Base-by-base conservation (phyloP, 176 grass and related monocot genomes). In the Coix lacrymajobi region DNA sequence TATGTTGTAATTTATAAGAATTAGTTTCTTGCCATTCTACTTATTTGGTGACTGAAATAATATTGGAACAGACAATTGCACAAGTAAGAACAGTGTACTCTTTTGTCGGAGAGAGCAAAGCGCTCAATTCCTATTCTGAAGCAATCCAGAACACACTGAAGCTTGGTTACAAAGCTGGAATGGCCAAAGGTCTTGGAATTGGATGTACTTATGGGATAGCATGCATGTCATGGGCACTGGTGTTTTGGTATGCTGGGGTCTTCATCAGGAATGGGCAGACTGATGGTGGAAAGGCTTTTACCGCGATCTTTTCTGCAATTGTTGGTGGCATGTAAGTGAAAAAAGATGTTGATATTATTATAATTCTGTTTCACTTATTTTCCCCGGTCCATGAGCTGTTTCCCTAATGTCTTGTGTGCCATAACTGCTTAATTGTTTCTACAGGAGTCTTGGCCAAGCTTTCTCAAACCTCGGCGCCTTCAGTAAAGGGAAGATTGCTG, bases 11-110 rank as follows among this genome's bases (percentile, higher is more conserved):
- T 57, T 17, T 44, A 24, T 63, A 30, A 66, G 61, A 80, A 89
- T 12, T 14, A 32, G 17, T 51, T 69, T 1, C 60, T 75, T 79
- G 44, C 30, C 6, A 44, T 77, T 77, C 1, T 90, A 37, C 34
- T 31, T 72, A 61, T 33, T 25, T 90, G 51, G 32, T 90, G 61
- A 75, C 24, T 8, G 11, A 1, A 80, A 37, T 17, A 30, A 66
- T 85, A 34, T 66, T 73, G 65, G 38, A 17, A 6, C 82, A 99
- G 97, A 80, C 89, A 81, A 99, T 99, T 87, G 89, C 93, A 48
- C 97, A 99, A 94, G 97, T 99, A 71, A 85, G 97, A 77, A 99
- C 97, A 37, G 93, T 99, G 32, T 96, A 99, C 60, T 99, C 97
- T 20, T 99, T 96, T 78, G 97, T 96, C 41, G 97, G 93, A 60